These are phyloP conservation scores for Microcyclosporella mali DNA, from an alignment of 2,329 filamentous ascomycete genomes.

Conservation along the genomic window DNA sequence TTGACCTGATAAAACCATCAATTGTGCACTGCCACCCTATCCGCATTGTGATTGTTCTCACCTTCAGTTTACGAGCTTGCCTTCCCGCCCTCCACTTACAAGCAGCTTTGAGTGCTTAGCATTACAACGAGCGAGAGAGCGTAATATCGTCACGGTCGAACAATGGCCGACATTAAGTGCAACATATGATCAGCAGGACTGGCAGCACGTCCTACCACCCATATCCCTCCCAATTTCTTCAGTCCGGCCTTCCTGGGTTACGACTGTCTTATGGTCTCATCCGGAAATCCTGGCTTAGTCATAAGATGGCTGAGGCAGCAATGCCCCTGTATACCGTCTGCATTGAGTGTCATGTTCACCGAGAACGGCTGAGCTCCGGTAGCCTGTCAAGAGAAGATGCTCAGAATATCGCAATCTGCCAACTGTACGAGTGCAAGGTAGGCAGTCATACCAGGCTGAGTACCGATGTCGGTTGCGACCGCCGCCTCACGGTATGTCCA, in stretches of 20 bases:
- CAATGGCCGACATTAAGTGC: no score
- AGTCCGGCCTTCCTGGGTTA: background rate
- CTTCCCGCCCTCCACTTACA: no score
- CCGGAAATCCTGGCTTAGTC: background rate
- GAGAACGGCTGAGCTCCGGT: conserved; percentile 1
- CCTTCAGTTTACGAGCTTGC: no score
- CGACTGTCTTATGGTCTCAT: background rate
- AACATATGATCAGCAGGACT: conserved; percentile 1
- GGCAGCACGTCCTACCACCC: background rate
- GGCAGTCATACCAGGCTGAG: background rate
- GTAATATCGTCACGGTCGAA: no score
- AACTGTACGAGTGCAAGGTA: conserved; percentile 1
- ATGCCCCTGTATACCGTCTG: background rate
- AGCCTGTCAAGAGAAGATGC: background rate
- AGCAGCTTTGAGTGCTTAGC: no score
- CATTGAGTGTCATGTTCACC: conserved; percentile 1
- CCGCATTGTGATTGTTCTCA: no score
- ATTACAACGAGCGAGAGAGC: no score
- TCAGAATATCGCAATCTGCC: background rate
- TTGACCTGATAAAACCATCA: no score
- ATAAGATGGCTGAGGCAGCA: background rate
- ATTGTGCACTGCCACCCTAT: no score
- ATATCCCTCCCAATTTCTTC: conserved; percentile 2
- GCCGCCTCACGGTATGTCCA: background rate
- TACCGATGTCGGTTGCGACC: background rate